Base-by-base conservation (phyloP, 257 asterid species). In the Penstemon eatonii region DNA sequence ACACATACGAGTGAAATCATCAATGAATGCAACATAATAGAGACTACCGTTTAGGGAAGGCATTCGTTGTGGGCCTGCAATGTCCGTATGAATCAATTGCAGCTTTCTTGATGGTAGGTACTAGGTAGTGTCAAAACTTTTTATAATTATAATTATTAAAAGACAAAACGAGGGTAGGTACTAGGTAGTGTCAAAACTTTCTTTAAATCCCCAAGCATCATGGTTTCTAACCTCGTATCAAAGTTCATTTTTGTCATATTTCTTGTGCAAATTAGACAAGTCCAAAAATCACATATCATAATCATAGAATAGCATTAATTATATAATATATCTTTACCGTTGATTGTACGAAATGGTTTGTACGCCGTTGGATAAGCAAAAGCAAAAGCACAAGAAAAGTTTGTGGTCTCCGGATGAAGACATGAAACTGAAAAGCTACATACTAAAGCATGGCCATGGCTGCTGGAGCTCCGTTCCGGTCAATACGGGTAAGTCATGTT, bases 351-450 rank as follows among this genome's bases (percentile, higher is more conserved):
- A 10, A 69, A 88, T 88, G 96, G 86, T 76, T 50, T 59, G 62
- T 39, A 83, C 74, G 66, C 36, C 55, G 55, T 51, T 42, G 2
- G 90, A 82, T 38, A 84, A 71, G 69, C 53, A 68, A 59, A 87
- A 77, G 74, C 79, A 61, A 69, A 91, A 83, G 82, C 84, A 79
- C 79, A 89, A 75, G 94, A 89, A 84, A 75, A 96, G 96, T 0
- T 60, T 92, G 3, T 92, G 96, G 98, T 87, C 96, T 2, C 96
- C 98, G 0, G 96, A 92, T 45, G 96, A 92, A 79, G 98, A 92
- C 52, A 75, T 78, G 13, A 92, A 83, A 87, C 98, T 92, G 53
- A 89, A 60, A 72, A 78, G 75, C 78, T 80, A 92, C 65, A 69
- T 92, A 47, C 66, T 77, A 49, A 75, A 68, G 4, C 63, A 89